These are phyloP conservation scores for Yarrowia galli DNA, from an alignment of 1,139 yeast genomes.

Conservation along the genomic window DNA sequence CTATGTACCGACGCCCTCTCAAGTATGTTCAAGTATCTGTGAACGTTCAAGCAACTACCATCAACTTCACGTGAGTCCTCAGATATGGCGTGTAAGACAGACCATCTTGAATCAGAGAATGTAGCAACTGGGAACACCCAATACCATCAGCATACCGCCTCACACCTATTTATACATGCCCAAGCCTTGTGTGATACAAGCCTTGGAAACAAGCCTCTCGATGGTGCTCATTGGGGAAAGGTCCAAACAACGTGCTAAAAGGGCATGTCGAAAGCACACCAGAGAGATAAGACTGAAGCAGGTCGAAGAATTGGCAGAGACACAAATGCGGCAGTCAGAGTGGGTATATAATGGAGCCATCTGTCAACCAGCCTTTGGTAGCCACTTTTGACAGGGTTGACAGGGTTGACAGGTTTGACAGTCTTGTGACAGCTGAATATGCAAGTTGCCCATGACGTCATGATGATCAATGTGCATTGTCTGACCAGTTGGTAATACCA, in stretches of 20 bases:
- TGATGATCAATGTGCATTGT: background rate
- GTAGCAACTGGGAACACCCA: background rate
- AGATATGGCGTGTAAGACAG: too few relatives aligned
- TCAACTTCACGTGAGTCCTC: too few relatives aligned
- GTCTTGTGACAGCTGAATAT: background rate
- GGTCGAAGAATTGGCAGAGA: background rate
- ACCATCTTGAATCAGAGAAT: background rate
- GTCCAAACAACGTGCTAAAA: background rate
- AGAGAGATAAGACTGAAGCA: background rate
- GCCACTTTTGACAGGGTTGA: background rate
- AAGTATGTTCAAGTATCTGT: too few relatives aligned
- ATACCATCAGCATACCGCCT: background rate
- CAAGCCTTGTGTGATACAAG: background rate
- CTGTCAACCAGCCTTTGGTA: background rate
- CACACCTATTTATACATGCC: background rate
- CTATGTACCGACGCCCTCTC: too few relatives aligned
- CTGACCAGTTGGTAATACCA: too few relatives aligned
- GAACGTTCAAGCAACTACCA: too few relatives aligned
- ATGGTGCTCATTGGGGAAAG: background rate
- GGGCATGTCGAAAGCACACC: background rate
- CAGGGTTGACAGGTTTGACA: background rate
- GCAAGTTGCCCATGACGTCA: slow-evolving; percentile 1
- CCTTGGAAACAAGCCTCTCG: background rate
- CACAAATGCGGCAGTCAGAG: background rate
- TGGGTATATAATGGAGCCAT: background rate